Evolutionary conservation across 1,284 basidiomycete species (phyloP).

Genomic region (Apiotrichum gamsii): DNA sequence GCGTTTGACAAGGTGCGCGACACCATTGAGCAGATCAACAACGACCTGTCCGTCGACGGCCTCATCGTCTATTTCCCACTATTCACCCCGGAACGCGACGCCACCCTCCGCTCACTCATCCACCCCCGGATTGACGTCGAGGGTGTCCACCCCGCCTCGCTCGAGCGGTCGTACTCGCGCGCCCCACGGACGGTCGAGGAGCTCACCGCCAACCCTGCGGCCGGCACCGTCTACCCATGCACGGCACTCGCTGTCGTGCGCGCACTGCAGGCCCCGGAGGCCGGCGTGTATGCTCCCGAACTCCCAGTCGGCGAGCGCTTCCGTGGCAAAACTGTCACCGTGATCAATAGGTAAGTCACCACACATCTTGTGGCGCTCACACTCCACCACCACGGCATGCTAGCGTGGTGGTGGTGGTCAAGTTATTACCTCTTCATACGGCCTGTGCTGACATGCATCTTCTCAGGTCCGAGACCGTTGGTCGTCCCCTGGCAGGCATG

Average conservation of each 20-base stretch:
- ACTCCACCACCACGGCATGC: not conserved
- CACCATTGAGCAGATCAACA: constrained; percentile 16
- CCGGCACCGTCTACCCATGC: constrained; percentile 22
- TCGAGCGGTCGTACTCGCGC: constrained; percentile 2
- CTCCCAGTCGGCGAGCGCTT: constrained; percentile 9
- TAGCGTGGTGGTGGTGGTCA: no score
- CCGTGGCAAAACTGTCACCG: constrained; percentile 67
- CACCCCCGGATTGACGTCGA: constrained; percentile 29
- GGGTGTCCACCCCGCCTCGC: constrained; percentile 19
- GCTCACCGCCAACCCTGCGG: constrained; percentile 1
- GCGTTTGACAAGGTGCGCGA: constrained; percentile 9
- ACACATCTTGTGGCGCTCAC: not conserved
- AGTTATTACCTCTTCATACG: not conserved
- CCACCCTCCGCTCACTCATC: constrained; percentile 20
- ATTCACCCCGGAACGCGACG: constrained; percentile 20
- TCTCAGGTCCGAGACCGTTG: constrained; percentile 86
- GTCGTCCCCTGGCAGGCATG: constrained; percentile 85
- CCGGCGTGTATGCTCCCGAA: constrained; percentile 6
- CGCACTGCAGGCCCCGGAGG: constrained; percentile 17
- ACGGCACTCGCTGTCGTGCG: constrained; percentile 28
- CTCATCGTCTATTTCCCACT: constrained; percentile 29
- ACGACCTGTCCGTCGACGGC: constrained; percentile 21
- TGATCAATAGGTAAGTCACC: constrained; percentile 75
- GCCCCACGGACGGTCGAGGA: constrained; percentile 10
- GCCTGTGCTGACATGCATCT: constrained; percentile 2